Conservation (phyloP, 116 monocot species). For the Papilionanthe hybrid region DNA sequence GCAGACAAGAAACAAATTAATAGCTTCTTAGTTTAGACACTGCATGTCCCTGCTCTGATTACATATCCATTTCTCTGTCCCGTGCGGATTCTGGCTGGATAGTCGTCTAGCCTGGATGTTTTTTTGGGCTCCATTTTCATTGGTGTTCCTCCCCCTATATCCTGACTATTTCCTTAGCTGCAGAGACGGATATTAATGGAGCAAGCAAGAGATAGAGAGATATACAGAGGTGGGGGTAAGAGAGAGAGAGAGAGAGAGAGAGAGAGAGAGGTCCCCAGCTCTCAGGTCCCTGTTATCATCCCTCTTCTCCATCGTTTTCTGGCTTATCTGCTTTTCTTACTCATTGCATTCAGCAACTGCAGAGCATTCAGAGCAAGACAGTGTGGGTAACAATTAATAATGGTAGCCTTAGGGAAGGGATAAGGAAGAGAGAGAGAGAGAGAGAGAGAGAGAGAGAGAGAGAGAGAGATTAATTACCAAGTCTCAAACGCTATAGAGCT, state of each 20-base stretch:
- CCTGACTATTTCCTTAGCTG: constrained; percentile 2
- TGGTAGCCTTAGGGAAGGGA: neutral
- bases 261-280: no score
- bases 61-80: neutral
- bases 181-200: constrained; percentile 1
- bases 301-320: neutral
- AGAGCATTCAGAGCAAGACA: neutral
- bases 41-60: neutral
- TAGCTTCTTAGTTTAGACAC: neutral
- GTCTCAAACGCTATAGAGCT: neutral
- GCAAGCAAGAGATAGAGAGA: neutral
- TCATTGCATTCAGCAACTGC: neutral
- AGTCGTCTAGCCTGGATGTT: no score
- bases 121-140: neutral
- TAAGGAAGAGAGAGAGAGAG: neutral
- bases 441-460: neutral
- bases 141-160: neutral
- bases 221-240: no score
- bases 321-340: neutral
- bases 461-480: neutral
- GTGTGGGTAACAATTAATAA: neutral
- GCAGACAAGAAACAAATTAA: neutral
- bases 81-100: no score
- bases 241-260: no score
- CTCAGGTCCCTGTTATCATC: neutral